These are phyloP conservation scores for Flaveria sonorensis DNA, from an alignment of 129 eudicot species.

Conservation along the genomic window DNA sequence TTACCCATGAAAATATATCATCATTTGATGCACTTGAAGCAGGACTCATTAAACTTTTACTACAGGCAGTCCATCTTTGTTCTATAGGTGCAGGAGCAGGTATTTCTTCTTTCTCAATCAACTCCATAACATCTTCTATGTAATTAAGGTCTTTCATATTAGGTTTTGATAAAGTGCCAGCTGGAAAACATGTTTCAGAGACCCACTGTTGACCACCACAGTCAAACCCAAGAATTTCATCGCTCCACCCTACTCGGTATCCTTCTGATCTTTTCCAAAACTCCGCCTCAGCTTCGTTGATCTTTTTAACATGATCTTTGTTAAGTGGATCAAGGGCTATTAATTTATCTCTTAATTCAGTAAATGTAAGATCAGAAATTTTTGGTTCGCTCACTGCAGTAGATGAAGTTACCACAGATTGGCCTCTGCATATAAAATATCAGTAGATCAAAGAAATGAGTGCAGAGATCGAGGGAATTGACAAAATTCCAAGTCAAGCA, in stretches of 20 bases:
- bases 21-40: slow-evolving; percentile 74
- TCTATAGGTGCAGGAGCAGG: slow-evolving; percentile 99
- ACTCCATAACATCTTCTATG: slow-evolving; percentile 66
- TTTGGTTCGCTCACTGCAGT: slow-evolving; percentile 55
- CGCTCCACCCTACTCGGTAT: slow-evolving; percentile 93
- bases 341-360: slow-evolving; percentile 88
- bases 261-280: slow-evolving; percentile 95
- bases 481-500: background rate
- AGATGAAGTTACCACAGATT: slow-evolving; percentile 31
- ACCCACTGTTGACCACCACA: slow-evolving; percentile 99
- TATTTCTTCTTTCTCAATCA: slow-evolving; percentile 78
- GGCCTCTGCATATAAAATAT: slow-evolving; percentile 49
- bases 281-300: slow-evolving; percentile 93
- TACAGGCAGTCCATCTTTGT: slow-evolving; percentile 89
- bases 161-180: slow-evolving; percentile 85
- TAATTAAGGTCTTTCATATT: slow-evolving; percentile 85
- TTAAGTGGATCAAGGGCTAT: slow-evolving; percentile 82
- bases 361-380: slow-evolving; percentile 64
- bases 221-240: slow-evolving; percentile 94
- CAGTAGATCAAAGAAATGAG: slow-evolving; percentile 4
- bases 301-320: slow-evolving; percentile 69
- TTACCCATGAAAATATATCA: slow-evolving; percentile 96
- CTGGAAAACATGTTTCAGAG: slow-evolving; percentile 91
- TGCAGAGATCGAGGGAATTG: background rate
- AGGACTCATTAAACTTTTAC: slow-evolving; percentile 92